These are phyloP conservation scores for Ophiognomonia clavigignenti-juglandacearum DNA, from an alignment of 2,329 filamentous ascomycete species.

Conservation along the genomic window DNA sequence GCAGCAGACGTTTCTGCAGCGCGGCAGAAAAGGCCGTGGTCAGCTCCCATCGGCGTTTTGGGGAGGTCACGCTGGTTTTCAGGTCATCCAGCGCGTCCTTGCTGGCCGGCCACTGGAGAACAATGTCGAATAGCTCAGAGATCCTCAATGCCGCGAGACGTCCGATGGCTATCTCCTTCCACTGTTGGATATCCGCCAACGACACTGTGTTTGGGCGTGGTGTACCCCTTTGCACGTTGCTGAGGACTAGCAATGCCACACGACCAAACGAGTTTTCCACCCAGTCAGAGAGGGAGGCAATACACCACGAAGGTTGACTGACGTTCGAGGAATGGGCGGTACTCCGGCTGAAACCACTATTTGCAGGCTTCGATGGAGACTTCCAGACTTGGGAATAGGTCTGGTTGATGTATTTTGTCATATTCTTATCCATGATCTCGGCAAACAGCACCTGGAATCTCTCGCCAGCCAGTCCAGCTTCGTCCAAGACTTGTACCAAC, in stretches of 20 bases:
- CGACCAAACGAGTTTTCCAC: conserved; percentile 62
- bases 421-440: conserved; percentile 62
- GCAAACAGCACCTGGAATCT: conserved; percentile 67
- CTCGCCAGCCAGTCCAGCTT: conserved; percentile 65
- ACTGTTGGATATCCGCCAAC: conserved; percentile 57
- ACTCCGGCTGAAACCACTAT: conserved; percentile 14
- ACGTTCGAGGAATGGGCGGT: conserved; percentile 19
- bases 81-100: conserved; percentile 70
- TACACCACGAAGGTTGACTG: conserved; percentile 46
- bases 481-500: conserved; percentile 54
- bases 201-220: conserved; percentile 34
- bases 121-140: conserved; percentile 72
- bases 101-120: conserved; percentile 69
- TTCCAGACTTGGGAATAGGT: conserved; percentile 62
- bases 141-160: conserved; percentile 66
- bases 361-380: conserved; percentile 21
- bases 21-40: conserved; percentile 65
- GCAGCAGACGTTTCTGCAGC: conserved; percentile 62
- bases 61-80: conserved; percentile 62
- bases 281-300: conserved; percentile 60
- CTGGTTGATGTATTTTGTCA: conserved; percentile 57
- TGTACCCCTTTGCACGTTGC: conserved; percentile 32
- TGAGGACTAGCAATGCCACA: conserved; percentile 58
- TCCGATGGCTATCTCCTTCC: conserved; percentile 65
- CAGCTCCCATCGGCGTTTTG: conserved; percentile 63